phyloP scores from a whole-genome alignment of 129 eudicot species.

The Heracleum sosnowskyi region DNA sequence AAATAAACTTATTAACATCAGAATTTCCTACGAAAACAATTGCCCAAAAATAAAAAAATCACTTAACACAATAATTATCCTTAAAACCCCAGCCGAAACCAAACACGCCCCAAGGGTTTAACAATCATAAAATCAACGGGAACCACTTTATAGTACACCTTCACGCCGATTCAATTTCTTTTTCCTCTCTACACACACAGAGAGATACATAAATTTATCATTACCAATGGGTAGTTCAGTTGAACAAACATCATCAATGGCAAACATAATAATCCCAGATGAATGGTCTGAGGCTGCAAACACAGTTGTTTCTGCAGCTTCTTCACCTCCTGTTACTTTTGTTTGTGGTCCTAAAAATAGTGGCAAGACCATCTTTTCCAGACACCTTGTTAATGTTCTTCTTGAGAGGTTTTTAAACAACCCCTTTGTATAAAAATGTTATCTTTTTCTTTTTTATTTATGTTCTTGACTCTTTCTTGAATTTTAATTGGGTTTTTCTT shows the following conservation, averaged over 20 bases:
- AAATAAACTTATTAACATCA: too few species aligned
- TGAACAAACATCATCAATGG: slow-evolving; percentile 26
- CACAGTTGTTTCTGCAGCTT: slow-evolving; percentile 35
- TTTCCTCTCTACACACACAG: neutral
- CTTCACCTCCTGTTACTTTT: slow-evolving; percentile 33
- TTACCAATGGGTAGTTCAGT: neutral
- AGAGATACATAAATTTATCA: neutral
- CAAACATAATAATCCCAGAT: slow-evolving; percentile 48
- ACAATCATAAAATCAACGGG: too few species aligned
- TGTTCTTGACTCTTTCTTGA: too few species aligned
- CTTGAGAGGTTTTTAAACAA: slow-evolving; percentile 35
- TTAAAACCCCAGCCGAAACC: too few species aligned
- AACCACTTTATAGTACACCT: neutral
- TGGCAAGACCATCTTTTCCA: slow-evolving; percentile 88
- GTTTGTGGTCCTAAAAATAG: slow-evolving; percentile 82
- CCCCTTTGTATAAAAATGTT: neutral
- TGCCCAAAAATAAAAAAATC: too few species aligned
- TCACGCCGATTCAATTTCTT: neutral
- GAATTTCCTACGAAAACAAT: too few species aligned
- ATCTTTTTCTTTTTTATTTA: neutral
- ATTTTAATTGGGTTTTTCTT: too few species aligned
- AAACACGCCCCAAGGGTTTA: too few species aligned
- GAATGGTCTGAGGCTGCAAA: slow-evolving; percentile 72
- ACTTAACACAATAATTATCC: too few species aligned
- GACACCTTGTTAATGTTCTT: slow-evolving; percentile 71